Conservation (phyloP, 225 moss, liverwort and hornwort genomes). For the Asterella californica region DNA sequence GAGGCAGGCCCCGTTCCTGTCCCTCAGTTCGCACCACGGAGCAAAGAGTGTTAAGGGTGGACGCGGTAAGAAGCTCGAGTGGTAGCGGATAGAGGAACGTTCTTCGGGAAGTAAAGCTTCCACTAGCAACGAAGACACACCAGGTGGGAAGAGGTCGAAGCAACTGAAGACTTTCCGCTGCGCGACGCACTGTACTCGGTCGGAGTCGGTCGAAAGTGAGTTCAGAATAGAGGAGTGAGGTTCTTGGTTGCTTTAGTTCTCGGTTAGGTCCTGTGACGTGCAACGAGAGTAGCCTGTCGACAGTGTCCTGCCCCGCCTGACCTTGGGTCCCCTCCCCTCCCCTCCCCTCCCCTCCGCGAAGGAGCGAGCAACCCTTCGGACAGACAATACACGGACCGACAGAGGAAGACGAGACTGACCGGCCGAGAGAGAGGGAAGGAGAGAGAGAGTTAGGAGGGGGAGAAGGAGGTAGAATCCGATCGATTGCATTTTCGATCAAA, state of each 20-base stretch:
- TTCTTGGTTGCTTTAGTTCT: neutral
- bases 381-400: conserved; percentile 1
- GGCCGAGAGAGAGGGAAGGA: neutral
- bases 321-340: neutral
- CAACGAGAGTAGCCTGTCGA: conserved; percentile 11
- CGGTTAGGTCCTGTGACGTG: conserved; percentile 21
- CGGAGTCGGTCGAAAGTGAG: too few species aligned
- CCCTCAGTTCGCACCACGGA: too few species aligned
- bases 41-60: too few species aligned
- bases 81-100: too few species aligned
- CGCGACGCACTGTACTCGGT: too few species aligned
- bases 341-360: neutral
- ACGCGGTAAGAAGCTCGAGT: too few species aligned
- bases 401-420: neutral
- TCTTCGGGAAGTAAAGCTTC: too few species aligned
- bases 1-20: too few species aligned
- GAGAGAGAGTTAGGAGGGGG: neutral
- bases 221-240: too few species aligned
- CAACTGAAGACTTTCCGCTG: too few species aligned
- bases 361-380: conserved; percentile 3
- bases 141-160: too few species aligned
- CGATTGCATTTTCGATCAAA: conserved; percentile 1
- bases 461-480: neutral
- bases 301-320: neutral
- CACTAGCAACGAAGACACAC: too few species aligned